Evolutionary conservation across 177 flowering plant species (phyloP).

Genomic region (Vitis hybrid): DNA sequence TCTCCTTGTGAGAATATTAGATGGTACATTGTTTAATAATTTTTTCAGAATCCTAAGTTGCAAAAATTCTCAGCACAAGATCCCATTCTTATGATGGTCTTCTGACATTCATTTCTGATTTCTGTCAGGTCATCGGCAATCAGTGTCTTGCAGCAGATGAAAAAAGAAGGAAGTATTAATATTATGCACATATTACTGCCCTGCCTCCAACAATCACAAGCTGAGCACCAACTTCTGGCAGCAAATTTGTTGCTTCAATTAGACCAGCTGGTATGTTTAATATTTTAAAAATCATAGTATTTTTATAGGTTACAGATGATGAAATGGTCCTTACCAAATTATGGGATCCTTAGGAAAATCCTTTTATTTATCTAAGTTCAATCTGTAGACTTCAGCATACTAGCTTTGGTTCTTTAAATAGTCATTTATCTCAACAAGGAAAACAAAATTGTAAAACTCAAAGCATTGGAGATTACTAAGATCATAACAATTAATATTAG

Average conservation of each 20-base stretch:
- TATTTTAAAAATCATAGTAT: not conserved
- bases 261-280: conserved; percentile 49
- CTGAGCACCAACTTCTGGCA: conserved; percentile 55
- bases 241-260: conserved; percentile 72
- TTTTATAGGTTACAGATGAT: not conserved
- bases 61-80: not conserved
- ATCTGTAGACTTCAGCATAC: not conserved
- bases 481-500: not conserved
- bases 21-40: not conserved
- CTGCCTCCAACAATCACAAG: conserved; percentile 40
- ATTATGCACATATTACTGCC: conserved; percentile 40
- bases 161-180: conserved; percentile 39
- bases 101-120: conserved; percentile 14
- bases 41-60: not conserved
- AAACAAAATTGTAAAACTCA: not conserved
- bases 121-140: conserved; percentile 60
- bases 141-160: conserved; percentile 45
- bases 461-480: not conserved
- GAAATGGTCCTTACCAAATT: not conserved
- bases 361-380: not conserved
- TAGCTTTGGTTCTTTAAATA: not conserved
- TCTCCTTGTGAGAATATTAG: not conserved
- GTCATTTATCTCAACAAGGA: not conserved
- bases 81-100: not conserved
- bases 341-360: not conserved